These are phyloP conservation scores for Penicillium lagena DNA, from an alignment of 495 filamentous ascomycete species.

Conservation along the genomic window DNA sequence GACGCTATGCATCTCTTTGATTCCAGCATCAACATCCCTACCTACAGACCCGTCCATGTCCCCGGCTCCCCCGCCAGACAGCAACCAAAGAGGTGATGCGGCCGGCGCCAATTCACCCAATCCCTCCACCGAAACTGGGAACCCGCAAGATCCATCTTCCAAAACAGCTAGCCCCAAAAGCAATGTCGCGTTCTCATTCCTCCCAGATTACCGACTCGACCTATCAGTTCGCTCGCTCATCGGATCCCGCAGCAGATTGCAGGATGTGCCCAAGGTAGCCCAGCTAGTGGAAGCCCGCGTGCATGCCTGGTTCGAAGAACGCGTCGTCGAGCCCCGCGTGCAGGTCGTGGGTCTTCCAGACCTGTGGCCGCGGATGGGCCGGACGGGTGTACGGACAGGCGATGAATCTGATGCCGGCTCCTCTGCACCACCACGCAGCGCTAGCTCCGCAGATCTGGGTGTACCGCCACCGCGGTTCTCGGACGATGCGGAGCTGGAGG, in stretches of 20 bases:
- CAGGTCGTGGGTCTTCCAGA: slow-evolving; percentile 92
- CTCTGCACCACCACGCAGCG: slow-evolving; percentile 29
- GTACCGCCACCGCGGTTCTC: slow-evolving; percentile 13
- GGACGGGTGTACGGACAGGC: slow-evolving; percentile 38
- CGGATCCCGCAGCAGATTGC: slow-evolving; percentile 81
- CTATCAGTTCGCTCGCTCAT: slow-evolving; percentile 85
- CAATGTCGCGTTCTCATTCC: slow-evolving; percentile 88
- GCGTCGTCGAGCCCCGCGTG: slow-evolving; percentile 90
- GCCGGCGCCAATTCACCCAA: neutral
- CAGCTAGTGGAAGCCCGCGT: slow-evolving; percentile 87
- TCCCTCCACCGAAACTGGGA: slow-evolving; percentile 3
- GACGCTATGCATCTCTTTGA: slow-evolving; percentile 86
- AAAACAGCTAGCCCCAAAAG: slow-evolving; percentile 51
- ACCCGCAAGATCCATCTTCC: neutral
- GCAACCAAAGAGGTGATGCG: no score
- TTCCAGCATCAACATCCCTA: slow-evolving; percentile 52
- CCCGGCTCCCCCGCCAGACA: slow-evolving; percentile 14
- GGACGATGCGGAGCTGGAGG: slow-evolving; percentile 22
- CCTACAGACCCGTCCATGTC: slow-evolving; percentile 29
- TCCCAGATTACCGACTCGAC: slow-evolving; percentile 92
- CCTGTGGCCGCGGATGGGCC: slow-evolving; percentile 78
- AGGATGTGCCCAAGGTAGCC: slow-evolving; percentile 96
- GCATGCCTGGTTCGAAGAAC: slow-evolving; percentile 95
- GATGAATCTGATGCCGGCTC: slow-evolving; percentile 40
- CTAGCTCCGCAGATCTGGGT: slow-evolving; percentile 23